Evolutionary conservation across 371 early-diverging fungal genomes (phyloP).

Genomic region (Zopfochytrium polystomum): DNA sequence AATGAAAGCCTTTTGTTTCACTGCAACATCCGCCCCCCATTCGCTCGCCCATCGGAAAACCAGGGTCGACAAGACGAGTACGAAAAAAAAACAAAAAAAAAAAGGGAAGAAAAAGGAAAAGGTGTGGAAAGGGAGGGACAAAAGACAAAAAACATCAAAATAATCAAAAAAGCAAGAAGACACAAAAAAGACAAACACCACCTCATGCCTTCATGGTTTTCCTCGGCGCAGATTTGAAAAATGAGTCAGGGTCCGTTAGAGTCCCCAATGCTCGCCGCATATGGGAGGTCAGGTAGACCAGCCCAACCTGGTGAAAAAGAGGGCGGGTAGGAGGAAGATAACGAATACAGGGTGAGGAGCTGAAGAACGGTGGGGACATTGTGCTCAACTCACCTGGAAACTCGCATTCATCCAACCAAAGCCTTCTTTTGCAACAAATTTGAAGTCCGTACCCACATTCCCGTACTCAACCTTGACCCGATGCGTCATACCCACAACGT

Average conservation of each 20-base stretch:
- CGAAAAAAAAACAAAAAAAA: too few species aligned
- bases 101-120: too few species aligned
- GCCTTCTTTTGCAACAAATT: constrained; percentile 91
- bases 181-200: too few species aligned
- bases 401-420: constrained; percentile 98
- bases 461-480: constrained; percentile 92
- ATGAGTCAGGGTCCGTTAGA: constrained; percentile 77
- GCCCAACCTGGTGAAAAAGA: constrained; percentile 74
- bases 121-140: too few species aligned
- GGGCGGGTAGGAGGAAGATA: neutral
- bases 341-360: neutral
- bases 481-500: constrained; percentile 89
- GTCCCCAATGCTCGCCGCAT: constrained; percentile 79
- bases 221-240: too few species aligned
- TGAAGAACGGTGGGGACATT: neutral
- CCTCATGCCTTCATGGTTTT: too few species aligned
- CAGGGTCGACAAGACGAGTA: too few species aligned
- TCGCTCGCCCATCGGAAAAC: too few species aligned
- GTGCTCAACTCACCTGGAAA: constrained; percentile 33
- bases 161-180: too few species aligned
- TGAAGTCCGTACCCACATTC: constrained; percentile 85
- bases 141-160: too few species aligned
- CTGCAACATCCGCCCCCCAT: too few species aligned
- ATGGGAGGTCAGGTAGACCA: constrained; percentile 66
- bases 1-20: too few species aligned